Percentiles rank a stretch among this genome's conserved stretches.
Conservation (phyloP, 345 rosid genomes). For the Cardamine resedifolia region DNA sequence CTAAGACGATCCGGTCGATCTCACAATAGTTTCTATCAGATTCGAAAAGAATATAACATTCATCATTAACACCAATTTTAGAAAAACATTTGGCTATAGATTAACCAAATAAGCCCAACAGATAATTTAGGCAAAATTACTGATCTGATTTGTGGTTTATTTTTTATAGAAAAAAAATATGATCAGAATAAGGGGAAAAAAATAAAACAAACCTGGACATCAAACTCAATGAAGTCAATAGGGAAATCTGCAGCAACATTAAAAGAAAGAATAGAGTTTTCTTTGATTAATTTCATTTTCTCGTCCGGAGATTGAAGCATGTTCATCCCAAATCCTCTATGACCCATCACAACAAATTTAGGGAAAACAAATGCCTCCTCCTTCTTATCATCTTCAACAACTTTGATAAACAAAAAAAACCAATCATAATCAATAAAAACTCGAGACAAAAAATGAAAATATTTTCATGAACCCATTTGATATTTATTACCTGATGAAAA, state of each 20-base stretch:
- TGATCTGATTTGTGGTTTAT: neutral
- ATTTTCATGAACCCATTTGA: neutral
- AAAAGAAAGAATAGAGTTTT: conserved; percentile 63
- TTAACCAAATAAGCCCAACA: neutral
- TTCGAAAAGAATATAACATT: too few relatives aligned
- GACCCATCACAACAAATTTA: conserved; percentile 64
- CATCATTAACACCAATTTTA: neutral
- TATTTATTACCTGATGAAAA: conserved; percentile 33
- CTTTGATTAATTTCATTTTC: conserved; percentile 58
- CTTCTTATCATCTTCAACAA: conserved; percentile 32
- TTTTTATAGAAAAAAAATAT: conserved; percentile 1
- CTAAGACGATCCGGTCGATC: too few relatives aligned
- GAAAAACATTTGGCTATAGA: neutral
- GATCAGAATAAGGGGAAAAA: neutral
- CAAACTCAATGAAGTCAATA: conserved; percentile 68
- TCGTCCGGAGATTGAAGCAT: conserved; percentile 45
- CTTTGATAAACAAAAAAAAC: conserved; percentile 1
- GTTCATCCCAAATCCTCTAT: conserved; percentile 78
- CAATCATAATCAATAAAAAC: neutral
- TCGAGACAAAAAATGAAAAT: neutral
- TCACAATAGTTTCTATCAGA: too few relatives aligned
- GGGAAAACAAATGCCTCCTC: conserved; percentile 30
- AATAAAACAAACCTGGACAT: conserved; percentile 58
- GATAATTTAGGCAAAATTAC: neutral
- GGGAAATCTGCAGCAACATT: conserved; percentile 53